Evolutionary conservation across 306 rosid species (phyloP), one percentile per base, ranked within the genome.

Genomic region (Bauhinia variegata): DNA sequence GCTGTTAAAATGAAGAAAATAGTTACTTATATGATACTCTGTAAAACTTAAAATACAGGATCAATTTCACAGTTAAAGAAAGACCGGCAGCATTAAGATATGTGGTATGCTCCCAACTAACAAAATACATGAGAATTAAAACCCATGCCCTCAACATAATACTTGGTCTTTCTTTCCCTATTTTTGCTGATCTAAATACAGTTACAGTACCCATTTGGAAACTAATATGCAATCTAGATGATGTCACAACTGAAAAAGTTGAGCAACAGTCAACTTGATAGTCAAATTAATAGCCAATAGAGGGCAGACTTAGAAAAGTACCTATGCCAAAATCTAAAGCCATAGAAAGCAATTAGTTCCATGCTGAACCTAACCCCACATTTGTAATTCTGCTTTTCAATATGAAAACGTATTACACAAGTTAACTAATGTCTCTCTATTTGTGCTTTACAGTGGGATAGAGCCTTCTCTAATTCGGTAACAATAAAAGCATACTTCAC

Each of bases 1-100:
- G 89, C 96, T 92, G 88, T 72, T 41, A 6, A 62, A 73, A 60
- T 11, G 11, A 68, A 46, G 50, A 67, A 44, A 46, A 9, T 18
- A 31, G 65, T 39, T n/a, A 71, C 70, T 60, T 37, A 60, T 53
- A 77, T 19, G 30, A 72, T 36, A 73, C 18, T n/a, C n/a, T 15
- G 14, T 57, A 55, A 10, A 66, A 53, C 39, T 58, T 13, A 48
- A 60, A 66, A 42, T 1, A 2, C 14, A 42, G 5, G 33, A 32
- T 23, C 8, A 15, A 28, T 54, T 28, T 28, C 4, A 17, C 14
- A 30, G 50, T 13, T 23, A 39, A 59, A 51, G 28, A 23, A 58
- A 14, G 4, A 2, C 12, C 37, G 11, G 54, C 16, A 53, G 50
- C 16, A 63, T 43, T 37, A 41, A 36, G 60, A 37, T 8, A 37